Evolutionary conservation across 2,329 filamentous ascomycete genomes (phyloP).

Genomic region (Orbilia ellipsospora): DNA sequence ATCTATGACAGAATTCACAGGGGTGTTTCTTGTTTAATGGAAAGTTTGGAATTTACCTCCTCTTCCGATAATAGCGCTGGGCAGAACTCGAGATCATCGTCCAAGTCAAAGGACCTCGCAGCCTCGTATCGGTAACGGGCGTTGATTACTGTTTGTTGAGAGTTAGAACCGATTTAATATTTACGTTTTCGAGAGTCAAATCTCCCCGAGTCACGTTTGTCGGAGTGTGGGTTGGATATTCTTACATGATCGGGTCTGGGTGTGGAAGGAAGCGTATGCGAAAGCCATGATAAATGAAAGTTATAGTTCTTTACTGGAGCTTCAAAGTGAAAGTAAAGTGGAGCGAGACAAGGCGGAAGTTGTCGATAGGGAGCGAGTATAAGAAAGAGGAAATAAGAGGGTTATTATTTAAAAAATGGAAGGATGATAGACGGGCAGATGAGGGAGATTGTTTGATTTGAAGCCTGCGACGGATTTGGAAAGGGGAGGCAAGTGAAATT

Average conservation of each 20-base stretch:
- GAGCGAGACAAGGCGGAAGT: conserved; percentile 5
- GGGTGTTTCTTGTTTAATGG: not conserved
- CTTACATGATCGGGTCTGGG: conserved; percentile 55
- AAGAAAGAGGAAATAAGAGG: not conserved
- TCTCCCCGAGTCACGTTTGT: no score
- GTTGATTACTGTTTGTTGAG: conserved; percentile 78
- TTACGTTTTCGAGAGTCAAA: not conserved
- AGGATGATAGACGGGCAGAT: conserved; percentile 13
- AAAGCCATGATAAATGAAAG: conserved; percentile 57
- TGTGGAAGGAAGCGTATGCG: conserved; percentile 57
- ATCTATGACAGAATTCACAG: conserved; percentile 17
- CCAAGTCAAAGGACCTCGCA: conserved; percentile 90
- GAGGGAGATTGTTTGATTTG: conserved; percentile 52
- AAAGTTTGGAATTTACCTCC: conserved; percentile 72
- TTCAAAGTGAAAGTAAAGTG: conserved; percentile 1
- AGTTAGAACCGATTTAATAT: conserved; percentile 69
- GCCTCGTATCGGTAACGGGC: conserved; percentile 92
- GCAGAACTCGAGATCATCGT: conserved; percentile 96
- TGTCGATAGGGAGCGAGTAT: conserved; percentile 9
- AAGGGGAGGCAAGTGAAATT: conserved; percentile 26
- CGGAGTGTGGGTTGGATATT: conserved; percentile 20
- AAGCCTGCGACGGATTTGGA: conserved; percentile 52
- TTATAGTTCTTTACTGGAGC: not conserved
- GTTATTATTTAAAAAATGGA: conserved; percentile 23
- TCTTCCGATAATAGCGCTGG: conserved; percentile 90